Percentiles rank a stretch among this genome's conserved stretches.
Conservation (phyloP, 768 basidiomycete genomes). For the Candolleomyces eurysporus region DNA sequence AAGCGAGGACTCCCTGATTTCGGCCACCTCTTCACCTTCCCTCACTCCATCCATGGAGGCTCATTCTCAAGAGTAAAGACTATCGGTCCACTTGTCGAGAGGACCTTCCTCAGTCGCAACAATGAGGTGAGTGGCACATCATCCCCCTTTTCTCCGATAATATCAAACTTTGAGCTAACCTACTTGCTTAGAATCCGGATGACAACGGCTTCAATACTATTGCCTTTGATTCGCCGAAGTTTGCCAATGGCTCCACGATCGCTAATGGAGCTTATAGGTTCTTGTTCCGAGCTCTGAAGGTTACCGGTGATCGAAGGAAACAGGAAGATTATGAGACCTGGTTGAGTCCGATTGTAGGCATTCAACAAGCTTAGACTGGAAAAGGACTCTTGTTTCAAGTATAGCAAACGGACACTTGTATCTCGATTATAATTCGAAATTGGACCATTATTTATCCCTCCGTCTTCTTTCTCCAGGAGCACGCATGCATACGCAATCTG, state of each 20-base stretch:
- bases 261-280: conserved; percentile 40
- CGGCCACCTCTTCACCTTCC: conserved; percentile 35
- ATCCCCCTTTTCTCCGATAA: conserved; percentile 2
- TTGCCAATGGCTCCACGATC: conserved; percentile 44
- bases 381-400: not conserved
- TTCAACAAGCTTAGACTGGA: conserved; percentile 41
- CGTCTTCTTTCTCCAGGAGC: no score
- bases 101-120: conserved; percentile 48
- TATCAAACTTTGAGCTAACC: not conserved
- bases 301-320: conserved; percentile 40
- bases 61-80: conserved; percentile 39
- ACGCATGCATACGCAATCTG: no score
- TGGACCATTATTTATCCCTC: no score
- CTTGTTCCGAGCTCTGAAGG: conserved; percentile 39
- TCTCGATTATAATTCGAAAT: no score
- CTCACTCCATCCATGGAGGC: conserved; percentile 29
- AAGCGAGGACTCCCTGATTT: conserved; percentile 17
- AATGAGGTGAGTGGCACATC: conserved; percentile 28
- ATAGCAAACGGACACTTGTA: no score
- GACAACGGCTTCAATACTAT: conserved; percentile 31
- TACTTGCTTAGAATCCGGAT: conserved; percentile 16
- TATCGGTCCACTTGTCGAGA: conserved; percentile 46
- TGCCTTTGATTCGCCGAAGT: conserved; percentile 30
- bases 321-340: conserved; percentile 47
- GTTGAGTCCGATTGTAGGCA: conserved; percentile 47